These are phyloP conservation scores for Cubamyces sp. DNA, from an alignment of 768 basidiomycete species.

Conservation along the genomic window DNA sequence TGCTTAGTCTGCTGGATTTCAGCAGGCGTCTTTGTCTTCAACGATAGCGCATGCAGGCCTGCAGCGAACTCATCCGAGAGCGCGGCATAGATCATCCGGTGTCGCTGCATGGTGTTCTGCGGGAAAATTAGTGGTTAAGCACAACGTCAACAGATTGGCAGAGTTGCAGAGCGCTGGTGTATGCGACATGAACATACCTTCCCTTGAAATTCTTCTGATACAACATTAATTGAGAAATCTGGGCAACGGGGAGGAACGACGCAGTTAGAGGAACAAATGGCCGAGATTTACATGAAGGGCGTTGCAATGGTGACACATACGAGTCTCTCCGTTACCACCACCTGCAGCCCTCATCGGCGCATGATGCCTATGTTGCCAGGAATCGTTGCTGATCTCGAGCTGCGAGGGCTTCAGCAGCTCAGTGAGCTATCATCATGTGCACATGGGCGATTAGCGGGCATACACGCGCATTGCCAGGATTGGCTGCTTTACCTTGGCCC, in stretches of 20 bases:
- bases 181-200: constrained; percentile 51
- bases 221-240: constrained; percentile 81
- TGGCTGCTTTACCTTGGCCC: constrained; percentile 51
- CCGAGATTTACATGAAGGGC: neutral
- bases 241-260: constrained; percentile 6
- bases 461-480: neutral
- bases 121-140: neutral
- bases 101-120: constrained; percentile 78
- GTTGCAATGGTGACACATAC: constrained; percentile 49
- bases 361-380: constrained; percentile 86
- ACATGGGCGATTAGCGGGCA: constrained; percentile 4
- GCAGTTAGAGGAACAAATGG: neutral
- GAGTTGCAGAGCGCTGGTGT: neutral
- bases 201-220: constrained; percentile 72
- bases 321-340: constrained; percentile 76
- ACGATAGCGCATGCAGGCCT: constrained; percentile 77
- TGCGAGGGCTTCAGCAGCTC: constrained; percentile 61
- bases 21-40: constrained; percentile 71
- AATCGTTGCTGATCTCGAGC: constrained; percentile 78
- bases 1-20: constrained; percentile 40
- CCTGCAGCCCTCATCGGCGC: constrained; percentile 74
- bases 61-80: constrained; percentile 70
- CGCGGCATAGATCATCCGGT: constrained; percentile 76
- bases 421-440: constrained; percentile 53
- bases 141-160: constrained; percentile 9